Base-by-base conservation (phyloP, 495 filamentous ascomycete species). In the Aspergillus hancockii region DNA sequence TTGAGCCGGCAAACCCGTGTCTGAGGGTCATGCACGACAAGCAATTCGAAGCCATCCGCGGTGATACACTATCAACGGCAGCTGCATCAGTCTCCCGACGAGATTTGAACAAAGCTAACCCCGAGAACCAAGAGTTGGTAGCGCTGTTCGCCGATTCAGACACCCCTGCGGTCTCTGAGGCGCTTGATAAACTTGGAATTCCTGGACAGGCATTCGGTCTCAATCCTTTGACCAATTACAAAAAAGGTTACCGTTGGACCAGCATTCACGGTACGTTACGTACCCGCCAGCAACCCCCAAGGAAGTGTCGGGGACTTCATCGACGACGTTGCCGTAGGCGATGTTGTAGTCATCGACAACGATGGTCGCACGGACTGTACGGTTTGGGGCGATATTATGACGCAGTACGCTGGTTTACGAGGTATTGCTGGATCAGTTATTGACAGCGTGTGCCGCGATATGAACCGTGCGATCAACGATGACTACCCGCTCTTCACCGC, bases 381-480 rank as follows among this genome's bases (percentile, higher is more conserved):
- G 6, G 61, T 67, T 18, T 67, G 64, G 64, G 64, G 64, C 31
- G 61, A 64, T 54, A 63, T 64, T 14, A 67, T 67, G 61, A 67
- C 64, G 8, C 61, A 67, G 38, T 67, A 67, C 36, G 64, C 64
- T 10, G 61, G 61, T 13, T 4, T 63, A 4, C 54, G 64, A 18
- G 61, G 53, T 18, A 64, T 67, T 51, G 51, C 64, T 30, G 64
- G 64, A 18, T 49, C 61, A 5, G 64, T 67, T 1, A 67, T 67
- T 14, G 64, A 67, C 34, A 61, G 64, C 3, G 58, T 67, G 14
- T 67, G 64, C 36, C 64, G 64, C 0, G 64, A 67, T 55, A 61
- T 67, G 49, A 63, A 59, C 31, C 53, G 59, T 22, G 64, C 64
- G 3, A 56, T 67, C 16, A 32, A 40, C 19, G 61, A 67, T 52